These are phyloP conservation scores for Hyphopichia khmerensis DNA, from an alignment of 1,139 yeast species.

Conservation along the genomic window DNA sequence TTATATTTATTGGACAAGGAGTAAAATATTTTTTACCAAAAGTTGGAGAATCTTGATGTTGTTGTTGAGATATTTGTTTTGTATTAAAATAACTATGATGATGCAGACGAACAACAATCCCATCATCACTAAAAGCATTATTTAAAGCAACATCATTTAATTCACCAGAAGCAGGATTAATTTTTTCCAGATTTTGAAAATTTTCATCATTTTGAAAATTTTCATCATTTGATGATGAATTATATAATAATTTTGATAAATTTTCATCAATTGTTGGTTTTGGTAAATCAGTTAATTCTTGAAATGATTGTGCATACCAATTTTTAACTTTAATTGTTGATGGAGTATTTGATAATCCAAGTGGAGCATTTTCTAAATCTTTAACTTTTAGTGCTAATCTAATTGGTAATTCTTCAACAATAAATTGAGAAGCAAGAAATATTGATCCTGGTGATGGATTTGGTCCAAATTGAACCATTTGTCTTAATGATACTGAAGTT, in stretches of 20 bases:
- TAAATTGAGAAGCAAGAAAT: constrained; percentile 81
- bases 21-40: constrained; percentile 60
- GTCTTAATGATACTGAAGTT: constrained; percentile 79
- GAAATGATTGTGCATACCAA: constrained; percentile 92
- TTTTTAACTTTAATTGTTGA: constrained; percentile 74
- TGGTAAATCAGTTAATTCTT: constrained; percentile 65
- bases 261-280: constrained; percentile 47
- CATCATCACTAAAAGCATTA: constrained; percentile 53
- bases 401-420: constrained; percentile 85
- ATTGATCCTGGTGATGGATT: constrained; percentile 75
- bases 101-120: constrained; percentile 43
- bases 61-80: background rate
- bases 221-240: too few species aligned
- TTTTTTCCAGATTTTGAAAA: constrained; percentile 12
- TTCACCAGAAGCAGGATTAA: constrained; percentile 32
- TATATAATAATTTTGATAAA: constrained; percentile 32
- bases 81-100: constrained; percentile 12
- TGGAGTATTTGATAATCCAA: constrained; percentile 70
- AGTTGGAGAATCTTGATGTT: constrained; percentile 30
- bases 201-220: too few species aligned
- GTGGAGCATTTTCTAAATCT: constrained; percentile 78
- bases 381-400: constrained; percentile 83
- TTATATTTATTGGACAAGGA: constrained; percentile 49
- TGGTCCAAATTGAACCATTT: constrained; percentile 92
- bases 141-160: constrained; percentile 39